Base-by-base conservation (phyloP, 306 rosid species). In the Dalbergia cochinchinensis region DNA sequence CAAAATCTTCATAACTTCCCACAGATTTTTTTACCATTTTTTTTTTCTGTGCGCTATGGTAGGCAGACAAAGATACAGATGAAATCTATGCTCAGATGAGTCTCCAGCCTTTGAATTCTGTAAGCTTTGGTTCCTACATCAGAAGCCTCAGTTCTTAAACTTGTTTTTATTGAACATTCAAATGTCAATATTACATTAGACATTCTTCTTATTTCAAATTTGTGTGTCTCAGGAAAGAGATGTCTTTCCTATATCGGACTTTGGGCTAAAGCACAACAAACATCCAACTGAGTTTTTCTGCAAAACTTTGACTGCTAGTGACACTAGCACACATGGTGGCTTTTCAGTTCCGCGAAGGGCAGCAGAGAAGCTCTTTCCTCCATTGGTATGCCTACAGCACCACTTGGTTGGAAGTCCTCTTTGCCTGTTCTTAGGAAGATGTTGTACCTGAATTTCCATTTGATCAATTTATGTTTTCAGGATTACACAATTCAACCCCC, bases 71-170 rank as follows among this genome's bases (percentile, higher is more conserved):
- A 82, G 99, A 96, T 9, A 89, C 98, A 4, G 99, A 96, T 42
- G 99, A 96, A 85, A 93, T 96, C 84, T 96, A 89, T 74, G 96
- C 99, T 47, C 99, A 96, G 81, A 96, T 96, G 96, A 86, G 92
- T 78, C 99, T 96, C 48, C 97, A 91, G 83, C 98, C 99, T 34
- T 83, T 96, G 84, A 91, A 72, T 77, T 91, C 98, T 35, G 99
- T 96, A 87, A 93, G 99, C 31, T 61, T 80, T 65, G 19, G 42
- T 39, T 61, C 14, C 16, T 50, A 50, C 57, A 3, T n/a, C n/a
- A 14, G 6, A 63, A 73, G 71, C 39, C 65, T 80, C 9, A 48
- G 76, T 62, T 54, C 5, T 59, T 45, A 53, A 70, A 39, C 8
- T 18, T 62, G 26, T 35, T 67, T 64, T 79, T 60, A 9, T 80